Conservation (phyloP, 306 rosid species). For the Lotus japonicus region DNA sequence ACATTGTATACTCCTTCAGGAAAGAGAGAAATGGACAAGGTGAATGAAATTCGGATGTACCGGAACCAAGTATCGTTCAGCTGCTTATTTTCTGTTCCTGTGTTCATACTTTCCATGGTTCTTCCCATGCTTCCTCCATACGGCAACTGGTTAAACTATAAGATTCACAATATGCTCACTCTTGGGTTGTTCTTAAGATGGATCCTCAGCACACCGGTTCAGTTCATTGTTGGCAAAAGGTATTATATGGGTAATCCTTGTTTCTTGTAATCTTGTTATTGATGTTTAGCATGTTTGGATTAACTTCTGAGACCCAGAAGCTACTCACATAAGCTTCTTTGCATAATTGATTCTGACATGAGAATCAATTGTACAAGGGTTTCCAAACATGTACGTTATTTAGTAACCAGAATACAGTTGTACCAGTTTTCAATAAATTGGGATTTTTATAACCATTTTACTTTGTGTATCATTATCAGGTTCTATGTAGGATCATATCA, state of each 20-base stretch:
- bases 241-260: slow-evolving; percentile 8
- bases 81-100: slow-evolving; percentile 74
- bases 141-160: slow-evolving; percentile 66
- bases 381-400: neutral
- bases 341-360: too few species aligned
- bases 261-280: neutral
- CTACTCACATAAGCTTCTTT: too few species aligned
- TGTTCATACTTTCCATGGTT: slow-evolving; percentile 72
- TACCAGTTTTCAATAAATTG: slow-evolving; percentile 5
- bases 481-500: slow-evolving; percentile 83
- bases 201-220: slow-evolving; percentile 82
- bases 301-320: too few species aligned
- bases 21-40: slow-evolving; percentile 50
- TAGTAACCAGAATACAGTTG: too few species aligned
- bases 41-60: slow-evolving; percentile 48
- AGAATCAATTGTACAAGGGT: too few species aligned
- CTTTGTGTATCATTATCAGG: slow-evolving; percentile 39
- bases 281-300: neutral
- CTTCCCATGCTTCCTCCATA: slow-evolving; percentile 86
- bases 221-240: slow-evolving; percentile 73
- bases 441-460: neutral
- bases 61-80: slow-evolving; percentile 65
- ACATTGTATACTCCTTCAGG: slow-evolving; percentile 51
- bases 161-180: slow-evolving; percentile 64
- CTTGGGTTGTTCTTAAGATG: slow-evolving; percentile 70